Evolutionary conservation across 345 rosid species (phyloP), one percentile per base, ranked within the genome.

Genomic region (Populus nigra): DNA sequence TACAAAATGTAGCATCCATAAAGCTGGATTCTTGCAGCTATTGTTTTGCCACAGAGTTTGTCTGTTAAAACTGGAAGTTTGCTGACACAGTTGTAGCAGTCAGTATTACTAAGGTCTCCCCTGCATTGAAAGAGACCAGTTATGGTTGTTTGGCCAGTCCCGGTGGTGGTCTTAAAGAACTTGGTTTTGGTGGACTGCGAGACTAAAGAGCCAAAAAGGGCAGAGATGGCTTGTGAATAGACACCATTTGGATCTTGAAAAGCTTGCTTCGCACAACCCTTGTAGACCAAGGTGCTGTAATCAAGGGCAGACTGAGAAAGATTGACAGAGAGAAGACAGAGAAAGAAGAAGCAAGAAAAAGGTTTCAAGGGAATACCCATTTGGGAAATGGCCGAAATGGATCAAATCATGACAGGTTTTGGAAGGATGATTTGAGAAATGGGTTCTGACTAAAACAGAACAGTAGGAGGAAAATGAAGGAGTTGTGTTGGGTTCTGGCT

Each of bases 41-140:
- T 82, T 33, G 97, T 84, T 72, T 84, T 88, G 45, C 94, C 91
- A 65, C 99, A 96, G 65, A 92, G 89, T 76, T 89, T 90, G 85
- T 88, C 88, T 0, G 92, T 79, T 50, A 96, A 84, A 65, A 86
- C 86, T 20, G 99, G 99, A 41, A 96, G 90, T 76, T 85, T 85
- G 87, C 97, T 92, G 57, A 91, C 99, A 82, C 99, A 96, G 86
- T 79, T 89, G 89, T 93, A 92, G 82, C 99, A 96, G 77, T 90
- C 98, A 20, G 83, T 79, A 84, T 83, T 83, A 59, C 83, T 84
- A 31, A 96, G 91, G 80, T 96, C 99, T 35, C 98, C 99, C 78
- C 98, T 87, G 72, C 99, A 96, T 84, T 96, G 99, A 71, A 93
- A 96, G 27, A 96, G 91, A 20, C 99, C 99, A 55, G 90, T 92